phyloP scores from a whole-genome alignment of 2,329 filamentous ascomycete genomes.

The Fusarium lateritium region DNA sequence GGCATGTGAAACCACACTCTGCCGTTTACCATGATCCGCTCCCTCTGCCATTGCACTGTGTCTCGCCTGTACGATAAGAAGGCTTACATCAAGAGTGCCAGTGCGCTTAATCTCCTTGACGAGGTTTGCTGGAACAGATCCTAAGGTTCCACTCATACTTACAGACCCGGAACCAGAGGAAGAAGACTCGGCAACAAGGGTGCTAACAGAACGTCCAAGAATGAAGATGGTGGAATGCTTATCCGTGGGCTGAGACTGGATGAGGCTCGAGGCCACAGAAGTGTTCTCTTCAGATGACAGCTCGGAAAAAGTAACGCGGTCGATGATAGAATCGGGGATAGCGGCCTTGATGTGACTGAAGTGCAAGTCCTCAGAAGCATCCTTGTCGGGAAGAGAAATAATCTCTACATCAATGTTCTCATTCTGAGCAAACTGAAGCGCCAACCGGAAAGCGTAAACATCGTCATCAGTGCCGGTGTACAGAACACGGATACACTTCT shows the following conservation, averaged over 20 bases:
- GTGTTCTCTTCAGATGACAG: slow-evolving; percentile 31
- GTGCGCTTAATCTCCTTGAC: slow-evolving; percentile 19
- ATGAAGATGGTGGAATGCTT: slow-evolving; percentile 24
- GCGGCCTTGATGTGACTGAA: slow-evolving; percentile 20
- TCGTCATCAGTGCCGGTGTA: slow-evolving; percentile 90
- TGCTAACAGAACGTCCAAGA: slow-evolving; percentile 15
- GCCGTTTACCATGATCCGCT: background rate
- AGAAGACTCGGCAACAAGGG: background rate
- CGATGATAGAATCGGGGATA: slow-evolving; percentile 1
- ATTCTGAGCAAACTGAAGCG: slow-evolving; percentile 86
- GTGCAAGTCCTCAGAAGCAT: slow-evolving; percentile 6
- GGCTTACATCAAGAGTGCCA: slow-evolving; percentile 2
- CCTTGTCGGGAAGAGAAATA: slow-evolving; percentile 11
- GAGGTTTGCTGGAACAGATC: slow-evolving; percentile 12
- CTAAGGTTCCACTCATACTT: slow-evolving; percentile 9
- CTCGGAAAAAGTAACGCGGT: slow-evolving; percentile 22
- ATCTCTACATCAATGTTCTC: slow-evolving; percentile 23
- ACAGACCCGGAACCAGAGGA: slow-evolving; percentile 6
- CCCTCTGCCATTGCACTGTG: background rate
- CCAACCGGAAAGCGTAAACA: slow-evolving; percentile 81
- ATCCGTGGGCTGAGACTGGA: slow-evolving; percentile 7
- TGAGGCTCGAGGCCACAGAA: slow-evolving; percentile 6
- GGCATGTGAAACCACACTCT: slow-evolving; percentile 7
- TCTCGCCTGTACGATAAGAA: slow-evolving; percentile 25
- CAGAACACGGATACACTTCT: slow-evolving; percentile 84